A percentile compares a stretch with the other conserved stretches of the same genome.
phyloP scores from a whole-genome alignment of 306 rosid species.

The Quercus berberidifolia region DNA sequence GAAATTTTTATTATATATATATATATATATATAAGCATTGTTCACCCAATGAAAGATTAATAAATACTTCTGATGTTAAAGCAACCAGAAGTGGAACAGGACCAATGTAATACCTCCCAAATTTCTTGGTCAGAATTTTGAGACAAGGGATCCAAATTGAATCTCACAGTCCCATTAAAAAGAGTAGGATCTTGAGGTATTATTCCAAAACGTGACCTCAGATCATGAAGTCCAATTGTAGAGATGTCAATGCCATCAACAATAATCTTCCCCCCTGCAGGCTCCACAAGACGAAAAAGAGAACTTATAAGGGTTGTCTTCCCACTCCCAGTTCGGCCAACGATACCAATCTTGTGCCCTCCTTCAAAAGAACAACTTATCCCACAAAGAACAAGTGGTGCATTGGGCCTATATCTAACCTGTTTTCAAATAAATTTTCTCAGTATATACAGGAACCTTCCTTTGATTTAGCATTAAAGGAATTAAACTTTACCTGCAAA shows the following conservation, averaged over 20 bases:
- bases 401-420: slow-evolving; percentile 40
- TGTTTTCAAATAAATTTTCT: slow-evolving; percentile 12
- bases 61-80: background rate
- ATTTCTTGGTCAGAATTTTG: slow-evolving; percentile 56
- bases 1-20: background rate
- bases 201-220: slow-evolving; percentile 65
- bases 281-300: slow-evolving; percentile 72
- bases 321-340: slow-evolving; percentile 59
- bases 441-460: background rate
- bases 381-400: slow-evolving; percentile 53
- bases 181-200: slow-evolving; percentile 93
- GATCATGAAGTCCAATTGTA: slow-evolving; percentile 80
- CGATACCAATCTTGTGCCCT: slow-evolving; percentile 57
- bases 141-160: slow-evolving; percentile 71
- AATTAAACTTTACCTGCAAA: slow-evolving; percentile 37
- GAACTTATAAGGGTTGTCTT: slow-evolving; percentile 61
- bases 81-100: background rate
- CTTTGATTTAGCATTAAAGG: background rate
- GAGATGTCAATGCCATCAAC: slow-evolving; percentile 74
- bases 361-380: slow-evolving; percentile 56
- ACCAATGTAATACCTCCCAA: slow-evolving; percentile 59
- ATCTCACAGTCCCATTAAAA: slow-evolving; percentile 74
- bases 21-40: background rate
- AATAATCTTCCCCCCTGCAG: slow-evolving; percentile 51
- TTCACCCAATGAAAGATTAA: background rate